Base-by-base conservation (phyloP, 2,329 filamentous ascomycete genomes). In the Apiospora sp. region DNA sequence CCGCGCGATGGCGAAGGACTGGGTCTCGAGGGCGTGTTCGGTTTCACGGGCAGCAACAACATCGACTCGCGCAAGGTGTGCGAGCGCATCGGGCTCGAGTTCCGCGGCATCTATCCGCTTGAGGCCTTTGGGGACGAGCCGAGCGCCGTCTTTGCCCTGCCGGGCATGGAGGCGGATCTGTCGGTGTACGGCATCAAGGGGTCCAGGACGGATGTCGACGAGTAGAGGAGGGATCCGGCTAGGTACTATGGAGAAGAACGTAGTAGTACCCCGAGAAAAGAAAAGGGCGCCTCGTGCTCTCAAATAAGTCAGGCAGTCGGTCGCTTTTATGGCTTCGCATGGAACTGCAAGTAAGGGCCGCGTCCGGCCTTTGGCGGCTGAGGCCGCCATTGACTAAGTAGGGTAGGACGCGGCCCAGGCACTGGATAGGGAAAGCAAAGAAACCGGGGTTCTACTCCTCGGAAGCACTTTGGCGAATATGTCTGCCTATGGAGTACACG, bases 121-220 rank as follows among this genome's bases (percentile, higher is more conserved):
- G 48, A 70, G 34, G 68, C 68, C 2, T 70, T 70, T 16, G 68
- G 68, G 4, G 34, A 34, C 22, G 8, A 27, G 19, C 10, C 30
- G 34, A 70, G 48, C 48, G 68, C 68, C 30, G 68, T 58, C 30
- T 70, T 58, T n/a, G 68, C 48, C 5, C 30, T 58, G 48, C 68
- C 68, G 10, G 30, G 34, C 22, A 70, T 70, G 68, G 10, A 46
- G 41, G 19, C 8, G 8, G 34, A 70, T 7, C 10, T 70, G 22
- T 51, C 30, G 22, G 68, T 51, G 16, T 70, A 70, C 43, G 68
- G 68, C 12, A 58, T 70, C 48, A 51, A 22, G 22, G 68, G 4
- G 7, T 1, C 1, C 2, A 58, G 24, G 37, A 24, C n/a, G 30
- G 68, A 70, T 19, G 19, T 5, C n/a, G n/a, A n/a, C n/a, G n/a